Evolutionary conservation across 2,329 filamentous ascomycete genomes (phyloP), one percentile per base, ranked within the genome.

Genomic region (Aspergillus sp.): DNA sequence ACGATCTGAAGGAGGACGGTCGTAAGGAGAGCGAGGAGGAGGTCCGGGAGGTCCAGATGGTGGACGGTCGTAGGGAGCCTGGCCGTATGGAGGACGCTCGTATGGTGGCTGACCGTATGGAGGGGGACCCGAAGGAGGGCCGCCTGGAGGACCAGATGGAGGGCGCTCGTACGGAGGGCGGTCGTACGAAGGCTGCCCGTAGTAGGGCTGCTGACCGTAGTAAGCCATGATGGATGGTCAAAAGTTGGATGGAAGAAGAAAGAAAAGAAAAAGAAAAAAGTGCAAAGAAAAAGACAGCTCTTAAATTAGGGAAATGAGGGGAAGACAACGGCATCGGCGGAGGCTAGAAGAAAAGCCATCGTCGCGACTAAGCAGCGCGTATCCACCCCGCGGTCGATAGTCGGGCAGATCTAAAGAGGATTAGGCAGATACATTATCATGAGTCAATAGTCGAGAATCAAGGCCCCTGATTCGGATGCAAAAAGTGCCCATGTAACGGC

Each of bases 201-300:
- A 47, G 27, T 33, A 36, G n/a, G 36, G 36, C 5, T 10, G 34
- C 27, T 19, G 34, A 19, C 27, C 34, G 34, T 36, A 36, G 34
- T 54, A 60, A 27, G 52, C 46, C 56, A 58, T 59, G 27, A 33
- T 47, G 42, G 27, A 26, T 2, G n/a, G 13, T 29, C 13, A 13
- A 34, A 39, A 27, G 10, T 26, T 36, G n/a, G 11, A 33, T 28
- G 30, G 32, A 36, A 38, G 33, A 27, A 36, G 33, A 37, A 12
- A 33, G 31, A 29, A 38, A 34, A 10, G 35, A 36, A 19, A 29
- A 13, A 19, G 37, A 42, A 7, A 36, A 36, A 19, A n/a, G 11
- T 39, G 9, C 11, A 42, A 33, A 39, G 19, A 19, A 19, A 19
- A 19, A 19, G 19, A 19, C 19, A 19, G 19, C 19, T 19, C 19